phyloP scores from a whole-genome alignment of 1,284 basidiomycete genomes.

The Tilletia horrida region DNA sequence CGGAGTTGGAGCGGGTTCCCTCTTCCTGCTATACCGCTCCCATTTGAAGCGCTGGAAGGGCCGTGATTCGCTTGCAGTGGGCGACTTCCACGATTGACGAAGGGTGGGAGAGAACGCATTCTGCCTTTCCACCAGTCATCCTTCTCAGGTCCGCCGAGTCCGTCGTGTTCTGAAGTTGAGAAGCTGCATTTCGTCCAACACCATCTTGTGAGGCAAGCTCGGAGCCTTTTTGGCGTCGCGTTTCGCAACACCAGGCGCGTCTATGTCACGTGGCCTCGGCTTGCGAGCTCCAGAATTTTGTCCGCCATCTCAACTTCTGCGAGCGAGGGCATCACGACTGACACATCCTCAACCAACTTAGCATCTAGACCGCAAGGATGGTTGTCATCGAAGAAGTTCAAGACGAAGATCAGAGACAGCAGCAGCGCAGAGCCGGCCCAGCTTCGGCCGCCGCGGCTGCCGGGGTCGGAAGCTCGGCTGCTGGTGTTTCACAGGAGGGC shows the following conservation, averaged over 20 bases:
- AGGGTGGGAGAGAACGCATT: not conserved
- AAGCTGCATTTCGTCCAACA: no score
- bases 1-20: not conserved
- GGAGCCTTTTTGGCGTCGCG: not conserved
- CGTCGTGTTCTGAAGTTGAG: no score
- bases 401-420: slow-evolving; percentile 25
- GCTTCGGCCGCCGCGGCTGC: not conserved
- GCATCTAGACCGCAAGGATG: slow-evolving; percentile 18
- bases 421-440: slow-evolving; percentile 9
- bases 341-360: not conserved
- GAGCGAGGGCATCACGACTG: not conserved
- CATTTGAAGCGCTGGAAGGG: no score
- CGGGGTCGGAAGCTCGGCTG: not conserved
- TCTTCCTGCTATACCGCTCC: not conserved
- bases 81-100: slow-evolving; percentile 7
- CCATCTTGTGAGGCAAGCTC: no score
- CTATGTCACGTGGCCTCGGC: not conserved
- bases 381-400: slow-evolving; percentile 31
- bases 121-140: not conserved
- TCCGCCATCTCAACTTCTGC: not conserved
- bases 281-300: not conserved
- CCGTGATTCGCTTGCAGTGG: not conserved
- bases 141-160: not conserved
- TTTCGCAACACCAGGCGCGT: slow-evolving; percentile 4
- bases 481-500: slow-evolving; percentile 1